Percentiles rank a stretch among this genome's conserved stretches.
These are phyloP conservation scores for Thalassia testudinum DNA, from an alignment of 116 monocot species.

Conservation along the genomic window DNA sequence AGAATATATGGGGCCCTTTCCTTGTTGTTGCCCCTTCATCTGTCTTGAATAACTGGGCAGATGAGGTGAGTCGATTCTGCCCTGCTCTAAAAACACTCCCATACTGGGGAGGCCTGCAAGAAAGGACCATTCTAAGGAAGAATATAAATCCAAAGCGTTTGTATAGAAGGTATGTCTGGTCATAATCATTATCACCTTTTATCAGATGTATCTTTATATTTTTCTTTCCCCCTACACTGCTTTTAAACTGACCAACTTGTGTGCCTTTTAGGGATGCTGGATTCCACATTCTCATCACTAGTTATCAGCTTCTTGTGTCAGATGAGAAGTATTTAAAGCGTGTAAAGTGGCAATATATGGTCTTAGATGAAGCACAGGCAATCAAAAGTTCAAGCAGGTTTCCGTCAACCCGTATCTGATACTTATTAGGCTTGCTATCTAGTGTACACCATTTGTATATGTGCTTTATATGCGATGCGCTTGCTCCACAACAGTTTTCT, in stretches of 20 bases:
- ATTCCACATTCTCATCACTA: conserved; percentile 96
- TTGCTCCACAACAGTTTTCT: background rate
- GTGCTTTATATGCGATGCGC: background rate
- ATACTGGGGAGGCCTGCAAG: conserved; percentile 78
- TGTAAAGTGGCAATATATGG: conserved; percentile 99
- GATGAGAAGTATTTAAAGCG: conserved; percentile 83
- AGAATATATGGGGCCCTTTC: conserved; percentile 99
- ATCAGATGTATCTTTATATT: background rate
- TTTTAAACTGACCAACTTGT: background rate
- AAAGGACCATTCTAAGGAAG: conserved; percentile 70
- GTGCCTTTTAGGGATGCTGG: conserved; percentile 48
- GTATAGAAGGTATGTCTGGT: conserved; percentile 56
- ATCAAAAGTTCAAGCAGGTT: conserved; percentile 98
- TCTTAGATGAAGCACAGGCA: conserved; percentile 98
- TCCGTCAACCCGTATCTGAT: no score
- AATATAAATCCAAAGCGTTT: conserved; percentile 92
- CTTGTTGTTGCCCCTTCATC: conserved; percentile 94
- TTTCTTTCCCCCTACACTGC: background rate
- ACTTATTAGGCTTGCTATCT: background rate
- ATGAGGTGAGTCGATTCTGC: conserved; percentile 87
- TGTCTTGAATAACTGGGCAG: conserved; percentile 97
- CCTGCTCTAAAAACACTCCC: conserved; percentile 92
- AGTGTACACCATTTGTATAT: background rate
- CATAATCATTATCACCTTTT: background rate
- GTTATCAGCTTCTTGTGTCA: conserved; percentile 85